Percentiles rank a stretch among this genome's conserved stretches.
Conservation (phyloP, 1,284 basidiomycete species). For the Boletus sp. region DNA sequence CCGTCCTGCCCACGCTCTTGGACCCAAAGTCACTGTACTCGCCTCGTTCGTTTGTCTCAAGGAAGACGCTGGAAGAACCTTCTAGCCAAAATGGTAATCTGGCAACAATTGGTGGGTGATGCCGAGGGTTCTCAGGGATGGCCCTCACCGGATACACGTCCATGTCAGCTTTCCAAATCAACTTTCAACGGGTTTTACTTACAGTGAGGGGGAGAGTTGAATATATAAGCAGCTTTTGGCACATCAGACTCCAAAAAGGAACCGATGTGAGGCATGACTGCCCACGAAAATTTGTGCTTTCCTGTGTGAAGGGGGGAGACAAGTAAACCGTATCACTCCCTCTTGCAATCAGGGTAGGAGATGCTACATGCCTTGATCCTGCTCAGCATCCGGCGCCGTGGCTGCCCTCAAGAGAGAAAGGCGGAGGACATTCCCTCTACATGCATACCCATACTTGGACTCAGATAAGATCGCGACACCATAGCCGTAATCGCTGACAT, state of each 20-base stretch:
- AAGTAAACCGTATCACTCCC: not conserved
- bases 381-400: slow-evolving; percentile 91
- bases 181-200: slow-evolving; percentile 11
- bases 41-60: slow-evolving; percentile 95
- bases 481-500: slow-evolving; percentile 90
- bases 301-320: slow-evolving; percentile 42
- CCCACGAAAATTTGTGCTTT: slow-evolving; percentile 85
- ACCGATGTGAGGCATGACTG: slow-evolving; percentile 83
- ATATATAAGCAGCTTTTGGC: slow-evolving; percentile 79
- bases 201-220: slow-evolving; percentile 86
- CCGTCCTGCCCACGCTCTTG: slow-evolving; percentile 50
- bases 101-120: slow-evolving; percentile 25
- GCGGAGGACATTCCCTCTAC: slow-evolving; percentile 80
- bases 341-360: not conserved
- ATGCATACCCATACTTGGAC: slow-evolving; percentile 92
- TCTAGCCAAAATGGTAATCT: slow-evolving; percentile 64
- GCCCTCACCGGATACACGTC: slow-evolving; percentile 55
- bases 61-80: slow-evolving; percentile 78
- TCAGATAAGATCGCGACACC: slow-evolving; percentile 94
- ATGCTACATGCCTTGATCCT: slow-evolving; percentile 73
- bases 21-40: slow-evolving; percentile 76
- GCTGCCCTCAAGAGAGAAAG: slow-evolving; percentile 89
- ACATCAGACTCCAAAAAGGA: slow-evolving; percentile 88
- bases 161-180: not conserved
- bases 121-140: slow-evolving; percentile 39